Percentiles rank a stretch among this genome's conserved stretches.
These are phyloP conservation scores for Globisporangium nunn DNA, from an alignment of 352 stramenopile species.

Conservation along the genomic window DNA sequence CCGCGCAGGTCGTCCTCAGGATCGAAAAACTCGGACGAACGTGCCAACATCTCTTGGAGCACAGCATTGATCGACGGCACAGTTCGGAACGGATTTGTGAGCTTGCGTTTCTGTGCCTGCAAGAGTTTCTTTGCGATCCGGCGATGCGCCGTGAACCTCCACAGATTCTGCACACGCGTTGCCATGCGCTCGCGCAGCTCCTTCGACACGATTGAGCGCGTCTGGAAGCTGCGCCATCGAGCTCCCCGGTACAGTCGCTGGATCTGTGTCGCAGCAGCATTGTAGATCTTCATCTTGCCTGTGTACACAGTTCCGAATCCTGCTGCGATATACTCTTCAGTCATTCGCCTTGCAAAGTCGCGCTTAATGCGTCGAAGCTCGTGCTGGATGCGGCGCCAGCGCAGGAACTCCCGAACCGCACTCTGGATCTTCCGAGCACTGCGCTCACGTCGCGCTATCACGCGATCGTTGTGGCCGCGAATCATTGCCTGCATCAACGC, in stretches of 20 bases:
- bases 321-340: slow-evolving; percentile 18
- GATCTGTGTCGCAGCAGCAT: slow-evolving; percentile 43
- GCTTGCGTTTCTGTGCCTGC: slow-evolving; percentile 36
- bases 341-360: slow-evolving; percentile 15
- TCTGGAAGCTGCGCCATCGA: slow-evolving; percentile 25
- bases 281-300: slow-evolving; percentile 22
- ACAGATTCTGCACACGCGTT: slow-evolving; percentile 46
- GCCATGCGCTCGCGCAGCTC: slow-evolving; percentile 51
- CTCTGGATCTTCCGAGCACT: slow-evolving; percentile 41
- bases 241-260: slow-evolving; percentile 47
- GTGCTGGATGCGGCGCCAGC: slow-evolving; percentile 28
- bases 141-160: slow-evolving; percentile 45
- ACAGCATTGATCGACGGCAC: slow-evolving; percentile 23
- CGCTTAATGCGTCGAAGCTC: slow-evolving; percentile 29
- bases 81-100: slow-evolving; percentile 41
- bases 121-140: slow-evolving; percentile 41
- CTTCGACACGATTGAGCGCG: slow-evolving; percentile 21
- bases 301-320: slow-evolving; percentile 19
- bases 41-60: slow-evolving; percentile 22
- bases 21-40: slow-evolving; percentile 33
- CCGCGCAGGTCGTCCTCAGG: slow-evolving; percentile 51
- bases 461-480: slow-evolving; percentile 35
- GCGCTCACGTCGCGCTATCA: slow-evolving; percentile 29
- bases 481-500: slow-evolving; percentile 43
- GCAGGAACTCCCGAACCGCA: slow-evolving; percentile 27